Conservation (phyloP, 2,329 filamentous ascomycete species). For the Penicillium decumbens region DNA sequence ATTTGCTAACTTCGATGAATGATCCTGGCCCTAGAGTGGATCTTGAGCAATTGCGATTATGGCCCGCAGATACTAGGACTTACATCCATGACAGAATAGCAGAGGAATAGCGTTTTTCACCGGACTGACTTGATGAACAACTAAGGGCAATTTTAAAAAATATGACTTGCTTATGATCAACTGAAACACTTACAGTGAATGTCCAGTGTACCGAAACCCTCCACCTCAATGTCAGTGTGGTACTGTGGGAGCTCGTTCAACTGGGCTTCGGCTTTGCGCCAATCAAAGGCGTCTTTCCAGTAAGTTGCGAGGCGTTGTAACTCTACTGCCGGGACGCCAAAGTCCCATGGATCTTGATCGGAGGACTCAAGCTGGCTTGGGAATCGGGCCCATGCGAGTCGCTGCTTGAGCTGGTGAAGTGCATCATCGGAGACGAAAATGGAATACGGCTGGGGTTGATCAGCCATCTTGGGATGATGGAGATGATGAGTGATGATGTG, state of each 20-base stretch:
- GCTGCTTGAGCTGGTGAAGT: slow-evolving; percentile 19
- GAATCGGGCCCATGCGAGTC: slow-evolving; percentile 15
- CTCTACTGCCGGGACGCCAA: slow-evolving; percentile 17
- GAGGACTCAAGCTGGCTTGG: slow-evolving; percentile 17
- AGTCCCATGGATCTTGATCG: slow-evolving; percentile 18
- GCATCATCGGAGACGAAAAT: slow-evolving; percentile 14
- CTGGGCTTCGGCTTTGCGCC: slow-evolving; percentile 56
- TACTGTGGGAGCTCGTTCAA: slow-evolving; percentile 61
- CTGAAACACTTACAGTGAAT: slow-evolving; percentile 50
- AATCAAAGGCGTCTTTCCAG: slow-evolving; percentile 58
- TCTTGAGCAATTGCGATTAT: background rate
- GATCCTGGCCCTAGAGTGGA: slow-evolving; percentile 53
- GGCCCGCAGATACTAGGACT: slow-evolving; percentile 3
- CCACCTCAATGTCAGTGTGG: slow-evolving; percentile 50
- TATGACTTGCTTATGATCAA: background rate
- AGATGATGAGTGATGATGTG: background rate
- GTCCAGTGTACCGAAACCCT: slow-evolving; percentile 56
- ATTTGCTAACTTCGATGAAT: slow-evolving; percentile 53
- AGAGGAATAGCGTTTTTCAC: slow-evolving; percentile 57
- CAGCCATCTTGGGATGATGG: slow-evolving; percentile 9
- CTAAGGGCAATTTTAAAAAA: background rate
- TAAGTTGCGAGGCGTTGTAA: slow-evolving; percentile 50
- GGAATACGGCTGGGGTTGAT: slow-evolving; percentile 8
- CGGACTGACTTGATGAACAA: slow-evolving; percentile 55
- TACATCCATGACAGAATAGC: slow-evolving; percentile 63